Conservation (phyloP, 371 early-diverging fungal species). For the Cokeromyces recurvatus region DNA sequence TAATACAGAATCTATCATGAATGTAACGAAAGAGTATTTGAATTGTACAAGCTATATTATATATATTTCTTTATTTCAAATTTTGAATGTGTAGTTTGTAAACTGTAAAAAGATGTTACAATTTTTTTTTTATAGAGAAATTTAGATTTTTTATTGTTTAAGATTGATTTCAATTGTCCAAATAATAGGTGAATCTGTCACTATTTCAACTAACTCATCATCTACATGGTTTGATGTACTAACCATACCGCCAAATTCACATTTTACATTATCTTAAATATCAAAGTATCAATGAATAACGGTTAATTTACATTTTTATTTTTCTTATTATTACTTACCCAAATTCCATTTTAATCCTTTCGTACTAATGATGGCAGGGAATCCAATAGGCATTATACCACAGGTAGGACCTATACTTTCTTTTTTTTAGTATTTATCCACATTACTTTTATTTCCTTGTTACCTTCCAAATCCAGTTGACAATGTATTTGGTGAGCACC, state of each 20-base stretch:
- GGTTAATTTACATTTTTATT: background rate
- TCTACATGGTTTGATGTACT: constrained; percentile 78
- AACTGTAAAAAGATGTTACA: too few species aligned
- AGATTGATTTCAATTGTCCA: constrained; percentile 71
- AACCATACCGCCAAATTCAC: constrained; percentile 65
- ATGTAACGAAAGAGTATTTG: too few species aligned
- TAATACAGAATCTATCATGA: too few species aligned
- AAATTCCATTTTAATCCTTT: constrained; percentile 85
- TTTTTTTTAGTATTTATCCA: background rate
- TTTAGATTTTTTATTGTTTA: background rate
- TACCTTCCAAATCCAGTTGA: constrained; percentile 60
- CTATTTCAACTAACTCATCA: constrained; percentile 49
- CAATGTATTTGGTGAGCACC: constrained; percentile 68
- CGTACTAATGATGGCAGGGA: constrained; percentile 57
- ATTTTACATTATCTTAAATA: constrained; percentile 46
- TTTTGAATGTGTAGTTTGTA: too few species aligned
- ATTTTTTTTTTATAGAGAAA: too few species aligned
- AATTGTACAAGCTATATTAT: too few species aligned
- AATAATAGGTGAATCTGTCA: constrained; percentile 64
- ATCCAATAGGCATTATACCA: constrained; percentile 83
- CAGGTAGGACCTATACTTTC: constrained; percentile 67
- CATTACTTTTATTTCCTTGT: background rate
- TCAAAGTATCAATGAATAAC: constrained; percentile 1
- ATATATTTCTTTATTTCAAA: too few species aligned
- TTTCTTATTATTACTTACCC: constrained; percentile 37